Evolutionary conservation across 371 early-diverging fungal genomes (phyloP), one percentile per base, ranked within the genome.

Genomic region (Syncephalastrum monosporum): DNA sequence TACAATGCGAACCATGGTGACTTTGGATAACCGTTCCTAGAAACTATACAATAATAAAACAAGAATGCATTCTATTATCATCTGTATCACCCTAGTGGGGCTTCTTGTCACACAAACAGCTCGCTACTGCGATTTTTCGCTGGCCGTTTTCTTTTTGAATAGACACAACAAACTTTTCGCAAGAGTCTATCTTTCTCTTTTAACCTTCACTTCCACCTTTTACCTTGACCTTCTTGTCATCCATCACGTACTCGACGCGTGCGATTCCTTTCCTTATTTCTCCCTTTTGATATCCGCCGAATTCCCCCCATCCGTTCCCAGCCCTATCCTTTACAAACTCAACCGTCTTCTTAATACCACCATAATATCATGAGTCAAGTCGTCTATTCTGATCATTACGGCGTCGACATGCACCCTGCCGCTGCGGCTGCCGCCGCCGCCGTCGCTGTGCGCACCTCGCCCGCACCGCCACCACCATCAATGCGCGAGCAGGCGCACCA

Each of bases 341-440:
- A 33, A 33, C 38, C 2, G 8, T 33, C 10, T 33, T 33, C 38
- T 10, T 33, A 33, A 33, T 33, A 33, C 38, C 38, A 46, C 44
- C 43, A 29, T 10, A 44, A 15, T 29, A 53, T 27, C 21, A 56
- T 56, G 57, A 56, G 47, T 17, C 57, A 56, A 49, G 49, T 56
- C 23, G 49, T 56, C 42, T 50, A 49, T 43, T 38, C 57, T 45
- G 38, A 56, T 38, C 48, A 56, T 42, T 27, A 25, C 57, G 42
- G 21, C 57, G 13, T 10, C 55, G 4, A 15, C 41, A 14, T 33
- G 38, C 38, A 33, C 10, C 57, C 47, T 49, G 42, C 19, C 14
- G 24, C 29, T 24, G 7, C 57, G 8, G 29, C 27, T 56, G 47
- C 41, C 17, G n/a, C 57, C 15, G 42, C 49, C 8, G 42, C 47